These are phyloP conservation scores for Meyerozyma carpophila DNA, from an alignment of 1,139 yeast genomes.

Conservation along the genomic window DNA sequence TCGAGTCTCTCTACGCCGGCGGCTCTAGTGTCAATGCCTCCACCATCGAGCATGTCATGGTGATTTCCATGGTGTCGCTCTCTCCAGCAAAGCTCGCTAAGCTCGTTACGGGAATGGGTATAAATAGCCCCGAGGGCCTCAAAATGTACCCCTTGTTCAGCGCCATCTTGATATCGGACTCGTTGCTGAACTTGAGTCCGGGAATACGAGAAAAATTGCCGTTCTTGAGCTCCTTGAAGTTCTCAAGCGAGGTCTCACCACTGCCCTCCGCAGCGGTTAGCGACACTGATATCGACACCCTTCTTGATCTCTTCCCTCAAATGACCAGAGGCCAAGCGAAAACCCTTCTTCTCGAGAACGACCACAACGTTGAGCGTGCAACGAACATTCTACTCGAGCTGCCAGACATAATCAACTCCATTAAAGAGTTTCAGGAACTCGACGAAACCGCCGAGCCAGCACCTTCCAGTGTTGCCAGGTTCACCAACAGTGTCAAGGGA, in stretches of 20 bases:
- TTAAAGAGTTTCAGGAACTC: slow-evolving; percentile 10
- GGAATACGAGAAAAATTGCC: slow-evolving; percentile 45
- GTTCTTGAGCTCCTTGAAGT: slow-evolving; percentile 20
- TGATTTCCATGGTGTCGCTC: slow-evolving; percentile 48
- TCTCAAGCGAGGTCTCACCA: slow-evolving; percentile 1
- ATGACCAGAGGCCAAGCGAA: slow-evolving; percentile 40
- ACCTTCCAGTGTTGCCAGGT: background rate
- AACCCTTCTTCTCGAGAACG: slow-evolving; percentile 41
- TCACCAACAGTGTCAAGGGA: background rate
- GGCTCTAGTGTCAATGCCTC: slow-evolving; percentile 51
- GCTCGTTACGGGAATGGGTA: slow-evolving; percentile 38
- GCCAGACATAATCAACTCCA: slow-evolving; percentile 34
- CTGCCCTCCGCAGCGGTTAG: slow-evolving; percentile 14
- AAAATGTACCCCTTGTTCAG: slow-evolving; percentile 49
- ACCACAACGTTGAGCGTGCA: slow-evolving; percentile 51
- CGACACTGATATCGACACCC: slow-evolving; percentile 34
- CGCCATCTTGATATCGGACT: slow-evolving; percentile 42
- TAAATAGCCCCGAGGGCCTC: slow-evolving; percentile 36
- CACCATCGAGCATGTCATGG: slow-evolving; percentile 41
- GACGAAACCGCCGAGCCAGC: background rate
- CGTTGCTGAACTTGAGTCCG: slow-evolving; percentile 41
- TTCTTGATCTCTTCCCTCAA: slow-evolving; percentile 59
- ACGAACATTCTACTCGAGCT: slow-evolving; percentile 60
- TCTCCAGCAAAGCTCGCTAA: slow-evolving; percentile 40
- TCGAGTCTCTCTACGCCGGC: slow-evolving; percentile 52